These are phyloP conservation scores for Entomortierella beljakovae DNA, from an alignment of 192 early-diverging fungal genomes.

Conservation along the genomic window DNA sequence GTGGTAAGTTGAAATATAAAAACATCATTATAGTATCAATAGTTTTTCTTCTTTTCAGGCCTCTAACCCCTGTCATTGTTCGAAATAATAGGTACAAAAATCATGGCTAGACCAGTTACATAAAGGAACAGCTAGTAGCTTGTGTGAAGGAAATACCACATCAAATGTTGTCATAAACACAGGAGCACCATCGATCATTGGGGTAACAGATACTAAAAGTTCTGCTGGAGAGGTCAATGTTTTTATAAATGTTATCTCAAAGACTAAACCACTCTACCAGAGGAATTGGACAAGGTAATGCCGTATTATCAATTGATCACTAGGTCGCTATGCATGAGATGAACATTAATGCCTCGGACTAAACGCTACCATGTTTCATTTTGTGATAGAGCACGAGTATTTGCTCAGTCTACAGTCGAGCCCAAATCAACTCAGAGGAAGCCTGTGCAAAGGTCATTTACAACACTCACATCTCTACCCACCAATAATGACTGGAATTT, in stretches of 20 bases:
- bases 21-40: neutral
- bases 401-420: neutral
- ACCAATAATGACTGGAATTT: conserved; percentile 45
- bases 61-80: too few species aligned
- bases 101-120: conserved; percentile 47
- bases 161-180: neutral
- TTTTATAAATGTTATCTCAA: conserved; percentile 51
- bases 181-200: neutral
- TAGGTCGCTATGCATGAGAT: too few species aligned
- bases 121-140: conserved; percentile 24
- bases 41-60: too few species aligned
- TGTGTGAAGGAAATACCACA: conserved; percentile 6
- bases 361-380: neutral
- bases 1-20: conserved; percentile 53
- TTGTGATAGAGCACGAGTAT: conserved; percentile 28
- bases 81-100: conserved; percentile 42
- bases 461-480: conserved; percentile 18
- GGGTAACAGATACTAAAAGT: neutral
- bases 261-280: conserved; percentile 26
- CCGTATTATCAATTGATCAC: neutral
- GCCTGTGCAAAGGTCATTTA: neutral
- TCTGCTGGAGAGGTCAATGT: conserved; percentile 41
- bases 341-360: too few species aligned
- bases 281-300: conserved; percentile 34
- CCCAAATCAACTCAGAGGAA: neutral